phyloP scores from a whole-genome alignment of 164 flowering plant genomes.

The Magnolia sinica region DNA sequence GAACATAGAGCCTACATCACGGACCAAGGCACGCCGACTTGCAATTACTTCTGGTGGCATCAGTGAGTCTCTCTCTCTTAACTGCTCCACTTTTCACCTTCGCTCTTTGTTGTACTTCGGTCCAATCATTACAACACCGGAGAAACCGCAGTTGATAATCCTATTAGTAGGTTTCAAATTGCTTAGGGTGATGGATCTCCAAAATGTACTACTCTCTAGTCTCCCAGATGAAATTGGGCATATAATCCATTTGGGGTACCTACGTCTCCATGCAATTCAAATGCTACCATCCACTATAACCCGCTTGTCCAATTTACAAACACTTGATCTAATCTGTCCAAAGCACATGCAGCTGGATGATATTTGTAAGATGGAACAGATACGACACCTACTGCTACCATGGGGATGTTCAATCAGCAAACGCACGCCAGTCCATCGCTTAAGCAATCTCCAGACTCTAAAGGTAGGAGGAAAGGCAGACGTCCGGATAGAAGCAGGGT shows the following conservation, averaged over 20 bases:
- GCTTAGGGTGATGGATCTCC: slow-evolving; percentile 11
- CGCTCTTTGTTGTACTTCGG: background rate
- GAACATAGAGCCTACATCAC: too few relatives aligned
- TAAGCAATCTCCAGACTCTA: too few relatives aligned
- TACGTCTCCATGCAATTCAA: background rate
- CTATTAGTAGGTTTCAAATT: background rate
- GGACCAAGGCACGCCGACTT: too few relatives aligned
- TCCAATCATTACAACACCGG: background rate
- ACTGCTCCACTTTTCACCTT: background rate
- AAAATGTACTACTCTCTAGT: too few relatives aligned
- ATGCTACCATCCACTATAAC: background rate
- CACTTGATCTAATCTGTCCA: background rate
- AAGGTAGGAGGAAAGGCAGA: too few relatives aligned
- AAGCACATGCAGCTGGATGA: too few relatives aligned
- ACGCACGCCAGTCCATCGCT: too few relatives aligned
- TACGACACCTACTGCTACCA: too few relatives aligned
- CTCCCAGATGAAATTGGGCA: slow-evolving; percentile 8
- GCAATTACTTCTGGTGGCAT: background rate
- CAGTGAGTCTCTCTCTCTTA: too few relatives aligned
- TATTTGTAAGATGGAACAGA: too few relatives aligned
- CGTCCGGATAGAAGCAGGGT: background rate
- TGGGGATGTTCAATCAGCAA: too few relatives aligned
- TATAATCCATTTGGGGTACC: slow-evolving; percentile 12
- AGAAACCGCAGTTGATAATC: background rate
- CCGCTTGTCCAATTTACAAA: too few relatives aligned